Percentiles rank a stretch among this genome's conserved stretches.
Evolutionary conservation across 768 basidiomycete species (phyloP).

Genomic region (Mycena metata): DNA sequence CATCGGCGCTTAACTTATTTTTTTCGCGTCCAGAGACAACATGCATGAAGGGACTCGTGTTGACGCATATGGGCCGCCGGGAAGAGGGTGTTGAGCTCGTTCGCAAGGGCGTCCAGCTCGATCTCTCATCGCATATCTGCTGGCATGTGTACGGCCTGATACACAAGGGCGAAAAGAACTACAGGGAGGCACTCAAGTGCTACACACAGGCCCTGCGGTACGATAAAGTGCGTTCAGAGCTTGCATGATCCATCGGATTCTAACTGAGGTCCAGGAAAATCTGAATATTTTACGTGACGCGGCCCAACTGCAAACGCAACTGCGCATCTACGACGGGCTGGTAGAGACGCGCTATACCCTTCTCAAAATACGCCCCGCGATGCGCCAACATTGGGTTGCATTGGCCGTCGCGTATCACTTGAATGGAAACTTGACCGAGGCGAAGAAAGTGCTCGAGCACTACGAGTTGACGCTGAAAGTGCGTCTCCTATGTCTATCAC

Average conservation of each 20-base stretch:
- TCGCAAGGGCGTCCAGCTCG: slow-evolving; percentile 85
- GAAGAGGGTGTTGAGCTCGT: slow-evolving; percentile 88
- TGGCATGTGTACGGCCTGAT: slow-evolving; percentile 99
- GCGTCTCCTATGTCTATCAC: slow-evolving; percentile 33
- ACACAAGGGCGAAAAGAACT: slow-evolving; percentile 94
- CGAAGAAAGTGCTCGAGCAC: slow-evolving; percentile 78
- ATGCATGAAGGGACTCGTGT: slow-evolving; percentile 95
- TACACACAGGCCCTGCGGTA: slow-evolving; percentile 91
- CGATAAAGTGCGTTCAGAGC: slow-evolving; percentile 77
- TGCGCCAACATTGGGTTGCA: slow-evolving; percentile 91
- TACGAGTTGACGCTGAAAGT: slow-evolving; percentile 83
- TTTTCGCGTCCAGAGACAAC: slow-evolving; percentile 76
- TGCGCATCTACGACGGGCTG: slow-evolving; percentile 82
- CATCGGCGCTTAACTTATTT: neutral
- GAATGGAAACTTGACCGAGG: slow-evolving; percentile 78
- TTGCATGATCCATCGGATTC: neutral
- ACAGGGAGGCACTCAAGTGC: slow-evolving; percentile 93
- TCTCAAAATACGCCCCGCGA: slow-evolving; percentile 82
- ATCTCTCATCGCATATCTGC: slow-evolving; percentile 91
- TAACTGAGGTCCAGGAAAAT: slow-evolving; percentile 76
- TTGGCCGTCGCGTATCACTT: slow-evolving; percentile 92
- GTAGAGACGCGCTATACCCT: slow-evolving; percentile 88
- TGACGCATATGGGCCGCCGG: slow-evolving; percentile 82
- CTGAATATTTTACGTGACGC: slow-evolving; percentile 93
- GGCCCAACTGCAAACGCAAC: slow-evolving; percentile 89